Evolutionary conservation across 2,329 filamentous ascomycete genomes (phyloP), one percentile per base, ranked within the genome.

Genomic region (Alternaria sp.): DNA sequence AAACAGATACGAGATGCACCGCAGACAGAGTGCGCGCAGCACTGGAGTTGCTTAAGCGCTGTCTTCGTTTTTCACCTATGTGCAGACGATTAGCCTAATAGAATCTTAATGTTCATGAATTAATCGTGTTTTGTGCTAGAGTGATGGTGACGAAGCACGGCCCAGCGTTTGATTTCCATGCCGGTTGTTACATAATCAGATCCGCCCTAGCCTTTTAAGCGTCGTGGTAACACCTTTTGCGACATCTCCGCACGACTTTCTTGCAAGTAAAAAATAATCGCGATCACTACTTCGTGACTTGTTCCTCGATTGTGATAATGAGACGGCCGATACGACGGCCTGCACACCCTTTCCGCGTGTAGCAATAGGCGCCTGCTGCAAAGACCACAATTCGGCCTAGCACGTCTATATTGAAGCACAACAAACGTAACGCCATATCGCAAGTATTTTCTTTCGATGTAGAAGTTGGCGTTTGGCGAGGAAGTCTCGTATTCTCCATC

Each of bases 21-120:
- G 62, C 12, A 57, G 38, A 48, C 58, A 61, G 22, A 66, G 63
- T 43, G 56, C 56, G 14, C 51, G 51, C 28, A 54, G 51, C 5
- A 27, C 51, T 7, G 51, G 10, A 27, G 38, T 30, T 27, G 51
- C 51, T 32, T 54, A 12, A 45, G 41, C 27, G 14, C 2, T 30
- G 18, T 8, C 7, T 9, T 12, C 10, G 22, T 10, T 54, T 22
- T 38, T 14, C 25, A n/a, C 27, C 9, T 84, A 7, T 36, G 12
- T 27, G 22, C 8, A 12, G 20, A 38, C 22, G 14, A 49, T 27
- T 11, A n/a, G 30, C 14, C 16, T n/a, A 38, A 50, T 38, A 20
- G 36, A 25, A 36, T 50, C 9, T 27, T 22, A 50, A n/a, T 9
- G 20, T 38, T 27, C 9, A 27, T 50, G 2, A 50, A 27, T 16